Evolutionary conservation across 2,329 filamentous ascomycete species (phyloP).

Genomic region (Neurospora sp.): DNA sequence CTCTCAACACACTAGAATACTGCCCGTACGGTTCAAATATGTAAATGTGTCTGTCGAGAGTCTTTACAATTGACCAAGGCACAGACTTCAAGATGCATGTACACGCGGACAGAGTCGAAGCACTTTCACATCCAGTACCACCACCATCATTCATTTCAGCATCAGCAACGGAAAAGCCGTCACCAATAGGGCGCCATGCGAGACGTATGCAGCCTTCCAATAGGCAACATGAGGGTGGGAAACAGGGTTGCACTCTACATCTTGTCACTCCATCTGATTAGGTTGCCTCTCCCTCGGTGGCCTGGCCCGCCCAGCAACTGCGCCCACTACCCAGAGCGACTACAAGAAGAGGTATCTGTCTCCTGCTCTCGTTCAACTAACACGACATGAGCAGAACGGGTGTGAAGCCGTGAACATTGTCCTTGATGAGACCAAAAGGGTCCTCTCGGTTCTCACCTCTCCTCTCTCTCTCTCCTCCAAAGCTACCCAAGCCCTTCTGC

Average conservation of each 20-base stretch:
- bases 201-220: not conserved
- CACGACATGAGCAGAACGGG: not conserved
- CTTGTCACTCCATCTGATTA: not conserved
- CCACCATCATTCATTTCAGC: not conserved
- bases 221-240: not conserved
- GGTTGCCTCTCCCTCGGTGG: not conserved
- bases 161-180: not conserved
- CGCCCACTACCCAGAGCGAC: not conserved
- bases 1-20: not conserved
- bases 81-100: not conserved
- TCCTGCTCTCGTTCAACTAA: not conserved
- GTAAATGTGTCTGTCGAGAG: not conserved
- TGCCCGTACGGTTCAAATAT: not conserved
- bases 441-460: not conserved
- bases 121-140: not conserved
- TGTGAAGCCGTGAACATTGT: not conserved
- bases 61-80: not conserved
- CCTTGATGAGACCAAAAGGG: not conserved
- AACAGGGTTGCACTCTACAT: not conserved
- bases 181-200: not conserved
- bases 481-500: not conserved
- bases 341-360: not conserved
- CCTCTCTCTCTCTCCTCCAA: not conserved
- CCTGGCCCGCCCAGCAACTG: not conserved
- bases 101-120: not conserved